phyloP scores from a whole-genome alignment of 2,329 filamentous ascomycete genomes.

The Diaporthe amygdali region DNA sequence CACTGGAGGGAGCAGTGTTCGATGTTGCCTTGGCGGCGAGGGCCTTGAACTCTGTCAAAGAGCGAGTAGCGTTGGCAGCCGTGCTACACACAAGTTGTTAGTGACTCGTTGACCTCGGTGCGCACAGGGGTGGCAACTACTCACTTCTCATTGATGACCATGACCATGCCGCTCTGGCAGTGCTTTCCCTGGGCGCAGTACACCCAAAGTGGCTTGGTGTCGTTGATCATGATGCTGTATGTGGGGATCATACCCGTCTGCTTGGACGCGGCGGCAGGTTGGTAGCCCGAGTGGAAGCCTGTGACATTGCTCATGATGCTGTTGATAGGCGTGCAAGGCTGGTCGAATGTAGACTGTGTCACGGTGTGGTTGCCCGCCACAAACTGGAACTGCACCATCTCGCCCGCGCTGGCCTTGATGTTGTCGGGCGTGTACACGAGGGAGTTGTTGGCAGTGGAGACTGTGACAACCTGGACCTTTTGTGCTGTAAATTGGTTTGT shows the following conservation, averaged over 20 bases:
- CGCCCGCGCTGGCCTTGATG: constrained; percentile 66
- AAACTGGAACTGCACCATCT: constrained; percentile 73
- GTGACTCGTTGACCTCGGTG: too few species aligned
- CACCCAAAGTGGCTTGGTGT: constrained; percentile 76
- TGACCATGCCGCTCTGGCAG: constrained; percentile 76
- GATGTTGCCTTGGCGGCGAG: constrained; percentile 38
- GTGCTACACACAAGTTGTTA: constrained; percentile 41
- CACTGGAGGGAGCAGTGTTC: constrained; percentile 21
- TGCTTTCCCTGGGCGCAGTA: constrained; percentile 79
- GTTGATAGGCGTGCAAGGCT: constrained; percentile 68
- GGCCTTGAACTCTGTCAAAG: constrained; percentile 54
- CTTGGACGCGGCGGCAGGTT: constrained; percentile 62
- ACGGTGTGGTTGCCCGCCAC: constrained; percentile 76
- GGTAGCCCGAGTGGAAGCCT: constrained; percentile 72
- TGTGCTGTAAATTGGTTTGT: constrained; percentile 27
- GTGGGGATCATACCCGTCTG: constrained; percentile 61
- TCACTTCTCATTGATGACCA: constrained; percentile 78
- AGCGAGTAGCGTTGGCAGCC: constrained; percentile 55
- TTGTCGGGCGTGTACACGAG: constrained; percentile 71
- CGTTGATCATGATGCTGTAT: constrained; percentile 74
- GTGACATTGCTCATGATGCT: constrained; percentile 54
- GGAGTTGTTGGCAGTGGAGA: constrained; percentile 51
- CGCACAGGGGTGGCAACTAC: constrained; percentile 33
- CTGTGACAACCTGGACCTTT: constrained; percentile 64
- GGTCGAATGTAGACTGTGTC: constrained; percentile 76